Evolutionary conservation across 352 stramenopile species (phyloP), one percentile per base, ranked within the genome.

Genomic region (Thalassiosira livingstoniorum): DNA sequence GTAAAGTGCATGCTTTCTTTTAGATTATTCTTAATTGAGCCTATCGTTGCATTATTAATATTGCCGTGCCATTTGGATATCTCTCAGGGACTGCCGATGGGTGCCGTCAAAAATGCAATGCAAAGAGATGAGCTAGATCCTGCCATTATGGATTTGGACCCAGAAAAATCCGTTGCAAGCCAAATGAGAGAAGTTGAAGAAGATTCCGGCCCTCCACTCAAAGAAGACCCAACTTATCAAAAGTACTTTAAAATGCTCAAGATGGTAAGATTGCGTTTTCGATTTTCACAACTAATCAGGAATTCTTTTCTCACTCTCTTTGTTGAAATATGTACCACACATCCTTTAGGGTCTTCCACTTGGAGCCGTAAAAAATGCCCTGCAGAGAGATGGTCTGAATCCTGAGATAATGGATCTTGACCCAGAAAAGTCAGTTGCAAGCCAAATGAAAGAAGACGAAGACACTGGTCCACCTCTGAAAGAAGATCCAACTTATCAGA

Each of bases 341-440:
- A 42, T 74, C 62, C 62, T 71, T 0, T 29, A 87, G 64, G 88
- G 90, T 21, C 53, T 94, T 5, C 89, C 91, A 21, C 63, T 93
- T 3, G 96, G 96, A 75, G 96, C 97, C 77, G 95, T 98, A 11
- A 96, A 98, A 86, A 91, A 98, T 79, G 97, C 97, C 51, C 96
- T 98, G 90, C 88, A 76, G n/a, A 91, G 95, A 32, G 96, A 96
- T 78, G 90, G 86, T n/a, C 78, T 94, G 55, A 89, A 95, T 76
- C 80, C 89, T 34, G 53, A 45, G 18, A 90, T 95, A 23, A 88
- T 95, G 75, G 89, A 95, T 71, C 65, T 93, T 45, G 91, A 94
- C 70, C 90, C 88, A 58, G 83, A 92, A 58, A 92, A 90, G 67
- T 90, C 75, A 71, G 37, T 90, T 11, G 74, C 75, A 55, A 89